Base-by-base conservation (phyloP, 2,329 filamentous ascomycete species). In the Sphaerostilbella broomeana region DNA sequence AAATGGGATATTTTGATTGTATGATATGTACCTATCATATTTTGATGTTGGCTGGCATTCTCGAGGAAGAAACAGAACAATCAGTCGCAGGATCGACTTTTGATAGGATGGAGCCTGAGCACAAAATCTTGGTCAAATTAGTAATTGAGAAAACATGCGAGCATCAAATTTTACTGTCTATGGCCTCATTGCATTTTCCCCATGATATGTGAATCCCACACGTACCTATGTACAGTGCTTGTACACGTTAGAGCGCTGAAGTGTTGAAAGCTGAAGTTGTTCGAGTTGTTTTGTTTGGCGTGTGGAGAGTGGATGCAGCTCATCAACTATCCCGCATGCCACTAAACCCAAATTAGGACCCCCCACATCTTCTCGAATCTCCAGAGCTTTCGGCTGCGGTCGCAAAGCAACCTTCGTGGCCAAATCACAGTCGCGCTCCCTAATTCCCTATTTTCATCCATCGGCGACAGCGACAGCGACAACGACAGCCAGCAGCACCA, bases 21-120 rank as follows among this genome's bases (percentile, higher is more conserved):
- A 42, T 17, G 40, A 38, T 42, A 38, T 27, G n/a, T n/a, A n/a
- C n/a, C n/a, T 31, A 25, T 22, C 24, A 28, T 40, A 18, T 42
- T 33, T 28, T 18, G 34, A 38, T 29, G 21, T 22, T 36, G 28
- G 40, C 27, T n/a, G n/a, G n/a, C 27, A 34, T 42, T 35, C n/a
- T n/a, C n/a, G n/a, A n/a, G n/a, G n/a, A n/a, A n/a, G n/a, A n/a
- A n/a, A n/a, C n/a, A n/a, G n/a, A 11, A 15, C 17, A 22, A n/a
- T 19, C 19, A 28, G 24, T 42, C 35, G 40, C 29, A 25, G 35
- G 40, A 25, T 28, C 24, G 29, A 38, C 35, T 13, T 27, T 15
- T 17, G n/a, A n/a, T 18, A 29, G 17, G 20, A 26, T 19, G 19
- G 21, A 35, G 12, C 28, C 18, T 7, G 6, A 31, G n/a, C n/a